These are phyloP conservation scores for Gossypium arboreum DNA, from an alignment of 345 rosid genomes.

Conservation along the genomic window DNA sequence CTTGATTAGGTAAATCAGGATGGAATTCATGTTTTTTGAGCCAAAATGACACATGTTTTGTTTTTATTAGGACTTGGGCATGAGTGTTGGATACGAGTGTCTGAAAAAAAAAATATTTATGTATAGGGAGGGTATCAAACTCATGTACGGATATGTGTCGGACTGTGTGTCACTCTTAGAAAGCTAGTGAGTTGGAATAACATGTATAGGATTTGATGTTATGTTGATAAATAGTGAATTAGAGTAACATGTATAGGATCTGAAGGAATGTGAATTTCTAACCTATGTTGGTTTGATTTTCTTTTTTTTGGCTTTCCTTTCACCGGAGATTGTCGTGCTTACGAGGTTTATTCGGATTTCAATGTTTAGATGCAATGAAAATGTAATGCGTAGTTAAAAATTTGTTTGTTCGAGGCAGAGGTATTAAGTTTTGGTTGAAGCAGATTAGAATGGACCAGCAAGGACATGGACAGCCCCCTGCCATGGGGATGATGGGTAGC, in stretches of 20 bases:
- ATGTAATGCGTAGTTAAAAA: neutral
- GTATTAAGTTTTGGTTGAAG: constrained; percentile 11
- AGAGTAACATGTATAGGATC: neutral
- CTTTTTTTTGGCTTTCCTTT: neutral
- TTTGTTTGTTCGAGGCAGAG: constrained; percentile 16
- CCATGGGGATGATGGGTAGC: constrained; percentile 42
- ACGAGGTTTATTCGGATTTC: neutral
- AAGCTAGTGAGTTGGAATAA: neutral
- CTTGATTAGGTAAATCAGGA: neutral
- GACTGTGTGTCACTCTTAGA: neutral
- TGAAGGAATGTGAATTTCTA: neutral
- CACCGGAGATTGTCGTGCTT: neutral
- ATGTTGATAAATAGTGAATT: neutral
- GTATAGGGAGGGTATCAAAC: neutral
- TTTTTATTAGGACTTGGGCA: neutral
- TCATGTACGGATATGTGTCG: no score
- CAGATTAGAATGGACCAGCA: constrained; percentile 66
- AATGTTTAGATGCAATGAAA: neutral
- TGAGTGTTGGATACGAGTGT: neutral
- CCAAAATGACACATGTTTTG: neutral
- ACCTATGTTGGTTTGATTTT: neutral
- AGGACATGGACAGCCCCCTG: constrained; percentile 67
- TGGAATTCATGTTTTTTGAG: neutral
- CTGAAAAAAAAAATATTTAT: neutral
- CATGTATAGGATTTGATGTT: neutral